Evolutionary conservation across 139 green algal genomes (phyloP).

Genomic region (Chlamydomonas schloesseri): DNA sequence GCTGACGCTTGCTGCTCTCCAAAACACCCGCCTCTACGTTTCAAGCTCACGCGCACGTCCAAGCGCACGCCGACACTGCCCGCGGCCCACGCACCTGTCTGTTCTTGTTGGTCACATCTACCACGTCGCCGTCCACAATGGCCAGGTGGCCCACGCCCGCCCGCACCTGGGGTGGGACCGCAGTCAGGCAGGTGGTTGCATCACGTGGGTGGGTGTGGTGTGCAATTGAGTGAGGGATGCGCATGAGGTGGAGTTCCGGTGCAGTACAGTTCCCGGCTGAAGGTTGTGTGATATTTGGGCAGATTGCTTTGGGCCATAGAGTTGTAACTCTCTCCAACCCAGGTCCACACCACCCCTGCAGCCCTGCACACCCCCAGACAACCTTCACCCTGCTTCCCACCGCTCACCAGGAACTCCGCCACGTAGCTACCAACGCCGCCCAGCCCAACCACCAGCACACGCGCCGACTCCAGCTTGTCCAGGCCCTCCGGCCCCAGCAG

Average conservation of each 20-base stretch:
- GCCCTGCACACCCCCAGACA: neutral
- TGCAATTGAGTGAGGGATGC: neutral
- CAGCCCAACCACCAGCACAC: conserved; percentile 72
- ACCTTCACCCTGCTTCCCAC: conserved; percentile 15
- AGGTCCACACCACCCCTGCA: too few relatives aligned
- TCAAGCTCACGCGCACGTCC: too few relatives aligned
- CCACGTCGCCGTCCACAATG: conserved; percentile 60
- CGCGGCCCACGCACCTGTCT: too few relatives aligned
- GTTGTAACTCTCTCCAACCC: too few relatives aligned
- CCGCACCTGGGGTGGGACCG: conserved; percentile 18
- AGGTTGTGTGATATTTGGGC: too few relatives aligned
- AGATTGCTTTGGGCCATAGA: too few relatives aligned
- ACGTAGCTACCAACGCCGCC: conserved; percentile 71
- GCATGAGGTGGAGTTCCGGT: too few relatives aligned
- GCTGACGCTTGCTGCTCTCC: too few relatives aligned
- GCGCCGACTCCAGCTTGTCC: conserved; percentile 17
- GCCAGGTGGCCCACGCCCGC: conserved; percentile 58
- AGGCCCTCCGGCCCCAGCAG: conserved; percentile 56
- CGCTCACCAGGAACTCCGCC: conserved; percentile 65
- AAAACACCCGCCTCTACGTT: too few relatives aligned
- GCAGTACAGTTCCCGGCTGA: too few relatives aligned
- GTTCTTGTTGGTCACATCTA: conserved; percentile 74
- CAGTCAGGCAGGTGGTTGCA: neutral
- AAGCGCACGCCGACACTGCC: too few relatives aligned
- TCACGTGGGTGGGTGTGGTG: too few relatives aligned